Conservation (phyloP, 768 basidiomycete genomes). For the Epithele typhae region DNA sequence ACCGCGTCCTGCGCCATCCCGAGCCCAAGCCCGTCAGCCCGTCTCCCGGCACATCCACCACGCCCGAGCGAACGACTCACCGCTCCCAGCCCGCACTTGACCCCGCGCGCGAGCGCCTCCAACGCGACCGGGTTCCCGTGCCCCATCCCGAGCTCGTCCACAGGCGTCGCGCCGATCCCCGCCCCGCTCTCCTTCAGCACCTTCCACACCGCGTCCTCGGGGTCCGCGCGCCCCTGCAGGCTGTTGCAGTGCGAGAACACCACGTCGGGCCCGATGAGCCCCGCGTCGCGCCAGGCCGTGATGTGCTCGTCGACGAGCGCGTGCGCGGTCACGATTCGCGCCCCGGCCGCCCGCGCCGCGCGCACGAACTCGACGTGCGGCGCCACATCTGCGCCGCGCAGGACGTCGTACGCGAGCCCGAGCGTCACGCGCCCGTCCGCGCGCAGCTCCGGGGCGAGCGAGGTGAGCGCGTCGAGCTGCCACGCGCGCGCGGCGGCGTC, state of each 20-base stretch:
- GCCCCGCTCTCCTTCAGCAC: slow-evolving; percentile 23
- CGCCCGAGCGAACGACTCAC: slow-evolving; percentile 16
- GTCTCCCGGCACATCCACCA: too few species aligned
- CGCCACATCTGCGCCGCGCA: slow-evolving; percentile 6
- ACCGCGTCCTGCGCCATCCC: slow-evolving; percentile 23
- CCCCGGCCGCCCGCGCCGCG: slow-evolving; percentile 17
- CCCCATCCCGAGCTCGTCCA: slow-evolving; percentile 30
- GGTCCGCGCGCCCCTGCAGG: slow-evolving; percentile 17
- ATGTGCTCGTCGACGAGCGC: slow-evolving; percentile 22
- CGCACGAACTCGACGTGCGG: slow-evolving; percentile 19
- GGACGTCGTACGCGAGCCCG: slow-evolving; percentile 26
- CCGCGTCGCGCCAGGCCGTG: slow-evolving; percentile 20
- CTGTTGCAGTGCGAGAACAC: slow-evolving; percentile 28
- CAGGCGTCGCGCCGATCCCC: slow-evolving; percentile 25
- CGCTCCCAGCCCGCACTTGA: slow-evolving; percentile 26
- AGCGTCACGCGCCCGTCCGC: slow-evolving; percentile 27
- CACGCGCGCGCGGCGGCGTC: slow-evolving; percentile 19
- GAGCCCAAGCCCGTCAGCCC: too few species aligned
- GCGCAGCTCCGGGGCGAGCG: slow-evolving; percentile 16
- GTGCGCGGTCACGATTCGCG: slow-evolving; percentile 24
- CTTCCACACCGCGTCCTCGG: slow-evolving; percentile 25
- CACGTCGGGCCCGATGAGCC: slow-evolving; percentile 24
- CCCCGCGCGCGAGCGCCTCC: slow-evolving; percentile 25
- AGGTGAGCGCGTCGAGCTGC: too few species aligned
- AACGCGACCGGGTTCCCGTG: slow-evolving; percentile 26